Evolutionary conservation across 192 early-diverging fungal species (phyloP).

Genomic region (Fimicolochytrium jonesii): DNA sequence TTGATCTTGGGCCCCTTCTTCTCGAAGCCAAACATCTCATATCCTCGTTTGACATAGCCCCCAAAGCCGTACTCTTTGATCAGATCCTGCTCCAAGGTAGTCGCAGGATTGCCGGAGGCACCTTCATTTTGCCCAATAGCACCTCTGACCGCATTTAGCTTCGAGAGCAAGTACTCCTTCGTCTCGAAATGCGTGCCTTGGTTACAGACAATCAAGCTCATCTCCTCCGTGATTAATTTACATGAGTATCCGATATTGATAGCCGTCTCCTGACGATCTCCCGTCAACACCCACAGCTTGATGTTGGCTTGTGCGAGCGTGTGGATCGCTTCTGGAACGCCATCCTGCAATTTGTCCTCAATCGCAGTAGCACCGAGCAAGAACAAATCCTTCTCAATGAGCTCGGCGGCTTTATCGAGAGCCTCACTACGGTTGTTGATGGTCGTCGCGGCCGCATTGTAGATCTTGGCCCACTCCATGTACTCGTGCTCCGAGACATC

Average conservation of each 20-base stretch:
- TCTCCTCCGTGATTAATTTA: constrained; percentile 94
- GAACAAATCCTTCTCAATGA: constrained; percentile 91
- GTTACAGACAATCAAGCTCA: constrained; percentile 91
- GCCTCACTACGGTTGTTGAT: constrained; percentile 82
- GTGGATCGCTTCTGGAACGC: constrained; percentile 96
- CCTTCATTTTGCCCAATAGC: constrained; percentile 4
- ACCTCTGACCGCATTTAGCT: constrained; percentile 71
- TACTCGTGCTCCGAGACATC: constrained; percentile 90
- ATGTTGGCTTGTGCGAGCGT: constrained; percentile 93
- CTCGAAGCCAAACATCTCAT: constrained; percentile 23
- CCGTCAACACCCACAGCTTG: constrained; percentile 97
- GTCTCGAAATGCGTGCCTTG: constrained; percentile 88
- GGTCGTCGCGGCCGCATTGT: constrained; percentile 81
- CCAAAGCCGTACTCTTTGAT: constrained; percentile 18
- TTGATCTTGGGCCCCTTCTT: constrained; percentile 35
- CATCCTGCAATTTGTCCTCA: constrained; percentile 97
- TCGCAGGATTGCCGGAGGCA: neutral
- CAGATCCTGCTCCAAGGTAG: neutral
- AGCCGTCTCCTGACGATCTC: constrained; percentile 97
- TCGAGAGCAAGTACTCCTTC: constrained; percentile 85
- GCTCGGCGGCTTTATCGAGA: constrained; percentile 88
- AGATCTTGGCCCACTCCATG: constrained; percentile 70
- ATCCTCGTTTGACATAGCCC: constrained; percentile 12
- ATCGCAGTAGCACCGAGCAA: constrained; percentile 96
- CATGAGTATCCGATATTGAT: constrained; percentile 98